Evolutionary conservation across 2,329 filamentous ascomycete genomes (phyloP).

Genomic region (Balansia obtecta): DNA sequence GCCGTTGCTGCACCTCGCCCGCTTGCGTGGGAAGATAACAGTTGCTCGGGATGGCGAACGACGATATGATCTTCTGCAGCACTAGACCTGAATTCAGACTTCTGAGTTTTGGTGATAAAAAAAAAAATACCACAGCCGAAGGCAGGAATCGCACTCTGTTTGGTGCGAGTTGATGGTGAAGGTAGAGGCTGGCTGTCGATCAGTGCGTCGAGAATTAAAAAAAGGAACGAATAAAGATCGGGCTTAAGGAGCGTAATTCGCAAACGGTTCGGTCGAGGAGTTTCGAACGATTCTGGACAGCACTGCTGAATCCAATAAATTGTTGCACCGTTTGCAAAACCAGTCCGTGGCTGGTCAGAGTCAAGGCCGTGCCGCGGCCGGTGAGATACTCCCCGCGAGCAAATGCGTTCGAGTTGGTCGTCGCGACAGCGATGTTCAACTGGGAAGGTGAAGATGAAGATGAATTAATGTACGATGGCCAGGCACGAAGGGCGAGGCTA

Average conservation of each 20-base stretch:
- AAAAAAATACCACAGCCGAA: background rate
- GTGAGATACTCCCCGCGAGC: constrained; percentile 5
- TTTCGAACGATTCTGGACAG: constrained; percentile 26
- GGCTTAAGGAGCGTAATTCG: constrained; percentile 6
- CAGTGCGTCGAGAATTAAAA: background rate
- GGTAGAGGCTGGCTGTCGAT: background rate
- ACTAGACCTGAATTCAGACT: background rate
- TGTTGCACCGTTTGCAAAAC: constrained; percentile 10
- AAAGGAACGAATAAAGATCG: background rate
- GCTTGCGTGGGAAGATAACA: background rate
- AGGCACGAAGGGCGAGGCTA: constrained; percentile 7
- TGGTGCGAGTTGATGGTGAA: background rate
- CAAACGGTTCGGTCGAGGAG: constrained; percentile 4
- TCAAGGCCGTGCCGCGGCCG: constrained; percentile 4
- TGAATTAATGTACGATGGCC: constrained; percentile 6
- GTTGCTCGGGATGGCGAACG: background rate
- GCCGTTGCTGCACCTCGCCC: background rate
- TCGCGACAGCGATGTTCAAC: constrained; percentile 2
- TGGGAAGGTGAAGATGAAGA: background rate
- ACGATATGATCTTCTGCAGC: background rate
- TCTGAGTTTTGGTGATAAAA: background rate
- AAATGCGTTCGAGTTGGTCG: background rate
- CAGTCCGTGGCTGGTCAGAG: constrained; percentile 10
- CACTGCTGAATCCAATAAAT: constrained; percentile 38
- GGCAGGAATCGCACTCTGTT: background rate